phyloP scores from a whole-genome alignment of 2,329 filamentous ascomycete species.

The Neobulgaria alba region DNA sequence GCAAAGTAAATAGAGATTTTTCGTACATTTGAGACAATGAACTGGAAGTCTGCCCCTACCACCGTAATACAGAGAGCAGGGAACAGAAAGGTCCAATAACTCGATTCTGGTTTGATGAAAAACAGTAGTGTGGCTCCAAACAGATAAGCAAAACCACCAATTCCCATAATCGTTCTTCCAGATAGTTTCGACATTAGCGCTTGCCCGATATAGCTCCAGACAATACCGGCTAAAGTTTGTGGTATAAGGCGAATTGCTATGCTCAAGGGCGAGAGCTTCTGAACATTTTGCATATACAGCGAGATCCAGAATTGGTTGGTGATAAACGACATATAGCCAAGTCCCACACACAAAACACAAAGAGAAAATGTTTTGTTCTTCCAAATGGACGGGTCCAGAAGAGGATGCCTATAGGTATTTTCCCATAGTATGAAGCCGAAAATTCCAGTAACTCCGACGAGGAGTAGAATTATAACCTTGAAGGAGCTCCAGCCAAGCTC shows the following conservation, averaged over 20 bases:
- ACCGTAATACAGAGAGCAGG: conserved; percentile 52
- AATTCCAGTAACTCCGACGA: conserved; percentile 49
- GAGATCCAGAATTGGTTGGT: conserved; percentile 54
- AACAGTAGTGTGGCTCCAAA: conserved; percentile 42
- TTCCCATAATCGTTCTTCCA: conserved; percentile 52
- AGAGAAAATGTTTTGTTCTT: conserved; percentile 56
- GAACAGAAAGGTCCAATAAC: conserved; percentile 60
- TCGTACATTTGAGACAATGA: conserved; percentile 59
- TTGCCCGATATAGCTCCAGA: conserved; percentile 55
- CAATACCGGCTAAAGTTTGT: conserved; percentile 52
- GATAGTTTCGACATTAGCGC: conserved; percentile 53
- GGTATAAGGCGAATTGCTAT: conserved; percentile 54
- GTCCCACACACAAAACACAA: conserved; percentile 37
- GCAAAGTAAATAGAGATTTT: not conserved
- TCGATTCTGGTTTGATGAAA: conserved; percentile 44
- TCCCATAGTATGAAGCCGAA: conserved; percentile 55
- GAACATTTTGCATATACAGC: conserved; percentile 54
- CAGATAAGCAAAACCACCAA: conserved; percentile 34
- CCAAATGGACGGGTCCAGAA: conserved; percentile 49
- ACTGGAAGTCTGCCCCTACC: conserved; percentile 59
- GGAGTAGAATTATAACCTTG: conserved; percentile 53
- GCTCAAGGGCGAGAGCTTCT: conserved; percentile 40
- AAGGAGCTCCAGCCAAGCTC: conserved; percentile 54
- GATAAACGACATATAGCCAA: conserved; percentile 56
- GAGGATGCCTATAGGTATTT: conserved; percentile 37